Conservation (phyloP, 306 rosid genomes). For the Crotalaria pallida region DNA sequence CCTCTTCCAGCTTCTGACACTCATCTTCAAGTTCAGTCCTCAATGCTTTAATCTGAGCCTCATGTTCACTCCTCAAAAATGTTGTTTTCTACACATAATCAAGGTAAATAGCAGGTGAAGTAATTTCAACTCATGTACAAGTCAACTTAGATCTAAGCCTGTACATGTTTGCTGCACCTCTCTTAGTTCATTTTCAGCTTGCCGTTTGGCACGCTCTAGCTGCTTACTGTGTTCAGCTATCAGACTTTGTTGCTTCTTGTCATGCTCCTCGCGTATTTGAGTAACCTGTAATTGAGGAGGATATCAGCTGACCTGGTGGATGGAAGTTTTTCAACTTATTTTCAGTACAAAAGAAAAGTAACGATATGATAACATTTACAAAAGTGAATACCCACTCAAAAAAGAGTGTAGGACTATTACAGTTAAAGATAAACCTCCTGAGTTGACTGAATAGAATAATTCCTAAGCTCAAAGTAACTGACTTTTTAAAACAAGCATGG, state of each 20-base stretch:
- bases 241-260: constrained; percentile 45
- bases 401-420: background rate
- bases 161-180: constrained; percentile 41
- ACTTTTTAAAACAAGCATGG: background rate
- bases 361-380: background rate
- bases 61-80: constrained; percentile 68
- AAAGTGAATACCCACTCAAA: background rate
- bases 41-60: constrained; percentile 68
- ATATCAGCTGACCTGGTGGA: constrained; percentile 16
- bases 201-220: constrained; percentile 54
- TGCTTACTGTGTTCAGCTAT: constrained; percentile 55
- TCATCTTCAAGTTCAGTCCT: constrained; percentile 81
- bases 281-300: constrained; percentile 49
- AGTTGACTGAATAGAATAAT: background rate
- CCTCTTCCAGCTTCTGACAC: constrained; percentile 77
- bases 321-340: constrained; percentile 6
- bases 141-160: background rate
- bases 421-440: background rate
- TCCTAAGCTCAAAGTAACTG: background rate
- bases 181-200: constrained; percentile 72
- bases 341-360: constrained; percentile 1
- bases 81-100: constrained; percentile 48
- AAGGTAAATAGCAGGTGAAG: constrained; percentile 14
- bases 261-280: constrained; percentile 59
- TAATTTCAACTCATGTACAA: background rate